phyloP scores from a whole-genome alignment of 352 stramenopile species.

The Saprolegnia diclina region DNA sequence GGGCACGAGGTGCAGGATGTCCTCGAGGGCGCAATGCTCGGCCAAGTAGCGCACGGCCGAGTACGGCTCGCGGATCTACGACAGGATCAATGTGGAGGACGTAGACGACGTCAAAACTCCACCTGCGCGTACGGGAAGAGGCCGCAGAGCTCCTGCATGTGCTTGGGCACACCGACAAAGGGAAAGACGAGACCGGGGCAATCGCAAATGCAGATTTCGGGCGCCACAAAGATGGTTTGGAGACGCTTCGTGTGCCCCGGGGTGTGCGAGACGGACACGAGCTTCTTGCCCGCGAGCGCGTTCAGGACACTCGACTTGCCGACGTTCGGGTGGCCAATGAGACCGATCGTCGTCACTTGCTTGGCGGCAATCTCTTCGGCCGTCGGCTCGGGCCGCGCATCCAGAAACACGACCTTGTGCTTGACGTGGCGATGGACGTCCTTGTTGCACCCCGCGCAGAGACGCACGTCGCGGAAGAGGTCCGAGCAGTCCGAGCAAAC shows the following conservation, averaged over 20 bases:
- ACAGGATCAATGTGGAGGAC: not conserved
- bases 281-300: constrained; percentile 77
- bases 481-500: constrained; percentile 55
- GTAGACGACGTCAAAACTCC: not conserved
- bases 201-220: constrained; percentile 81
- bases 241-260: constrained; percentile 80
- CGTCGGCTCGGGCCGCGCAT: constrained; percentile 32
- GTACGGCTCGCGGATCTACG: constrained; percentile 82
- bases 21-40: constrained; percentile 65
- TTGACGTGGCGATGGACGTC: constrained; percentile 63
- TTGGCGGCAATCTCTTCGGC: constrained; percentile 34
- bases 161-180: constrained; percentile 72
- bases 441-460: constrained; percentile 61
- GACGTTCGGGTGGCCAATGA: constrained; percentile 88
- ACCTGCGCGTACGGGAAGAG: constrained; percentile 78
- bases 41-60: constrained; percentile 80
- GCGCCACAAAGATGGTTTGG: constrained; percentile 79
- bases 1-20: constrained; percentile 63
- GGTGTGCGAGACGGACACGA: constrained; percentile 82
- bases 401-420: constrained; percentile 42
- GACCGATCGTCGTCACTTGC: constrained; percentile 65
- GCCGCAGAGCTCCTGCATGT: constrained; percentile 76
- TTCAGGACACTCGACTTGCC: constrained; percentile 86
- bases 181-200: constrained; percentile 83
- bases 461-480: constrained; percentile 51